Evolutionary conservation across 2,329 filamentous ascomycete genomes (phyloP).

Genomic region (Trichoderma gracile): DNA sequence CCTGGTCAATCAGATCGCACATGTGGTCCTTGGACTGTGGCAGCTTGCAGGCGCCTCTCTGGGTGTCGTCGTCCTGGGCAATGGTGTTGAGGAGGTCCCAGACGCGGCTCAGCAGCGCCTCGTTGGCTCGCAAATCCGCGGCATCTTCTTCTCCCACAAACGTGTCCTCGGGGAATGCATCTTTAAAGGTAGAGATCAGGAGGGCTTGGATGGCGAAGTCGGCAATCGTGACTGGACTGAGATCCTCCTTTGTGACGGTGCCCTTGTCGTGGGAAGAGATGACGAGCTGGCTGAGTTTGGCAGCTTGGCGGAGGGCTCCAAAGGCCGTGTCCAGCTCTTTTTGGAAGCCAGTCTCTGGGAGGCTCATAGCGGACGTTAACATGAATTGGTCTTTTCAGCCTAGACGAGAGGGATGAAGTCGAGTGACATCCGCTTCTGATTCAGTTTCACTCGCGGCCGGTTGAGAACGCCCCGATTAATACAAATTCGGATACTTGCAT

Average conservation of each 20-base stretch:
- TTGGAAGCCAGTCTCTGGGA: slow-evolving; percentile 36
- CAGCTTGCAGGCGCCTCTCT: slow-evolving; percentile 33
- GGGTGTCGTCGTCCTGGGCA: slow-evolving; percentile 33
- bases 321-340: slow-evolving; percentile 48
- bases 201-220: slow-evolving; percentile 62
- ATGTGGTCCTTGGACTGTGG: slow-evolving; percentile 47
- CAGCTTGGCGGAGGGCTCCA: slow-evolving; percentile 47
- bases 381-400: neutral
- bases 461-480: slow-evolving; percentile 31
- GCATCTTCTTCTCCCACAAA: slow-evolving; percentile 61
- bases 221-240: slow-evolving; percentile 59
- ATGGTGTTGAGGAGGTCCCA: slow-evolving; percentile 47
- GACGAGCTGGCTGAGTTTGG: slow-evolving; percentile 52
- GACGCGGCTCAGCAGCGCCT: slow-evolving; percentile 47
- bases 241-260: slow-evolving; percentile 54
- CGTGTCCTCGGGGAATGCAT: slow-evolving; percentile 51
- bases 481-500: slow-evolving; percentile 35
- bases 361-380: slow-evolving; percentile 38
- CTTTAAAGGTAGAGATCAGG: slow-evolving; percentile 51
- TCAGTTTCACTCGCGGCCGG: neutral
- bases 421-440: neutral
- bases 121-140: slow-evolving; percentile 47
- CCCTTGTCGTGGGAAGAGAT: slow-evolving; percentile 51
- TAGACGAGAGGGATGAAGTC: neutral
- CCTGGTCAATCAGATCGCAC: slow-evolving; percentile 56